Evolutionary conservation across 2,329 filamentous ascomycete species (phyloP).

Genomic region (Taxawa tesnikishii): DNA sequence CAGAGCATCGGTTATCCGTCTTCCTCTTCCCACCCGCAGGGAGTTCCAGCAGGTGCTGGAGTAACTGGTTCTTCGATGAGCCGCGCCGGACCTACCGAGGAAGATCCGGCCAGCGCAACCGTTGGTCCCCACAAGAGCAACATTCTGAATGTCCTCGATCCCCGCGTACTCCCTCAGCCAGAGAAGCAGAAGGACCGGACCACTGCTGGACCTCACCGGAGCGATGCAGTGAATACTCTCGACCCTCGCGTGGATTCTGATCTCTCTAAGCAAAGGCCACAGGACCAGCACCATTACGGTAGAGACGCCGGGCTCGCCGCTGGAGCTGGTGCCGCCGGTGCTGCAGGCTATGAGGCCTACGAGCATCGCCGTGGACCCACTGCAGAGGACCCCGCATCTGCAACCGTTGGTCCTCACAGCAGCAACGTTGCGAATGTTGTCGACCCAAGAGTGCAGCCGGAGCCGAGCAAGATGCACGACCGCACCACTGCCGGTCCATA

Average conservation of each 20-base stretch:
- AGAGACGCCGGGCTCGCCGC: slow-evolving; percentile 20
- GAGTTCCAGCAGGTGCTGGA: not conserved
- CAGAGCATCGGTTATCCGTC: slow-evolving; percentile 1
- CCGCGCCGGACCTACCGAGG: not conserved
- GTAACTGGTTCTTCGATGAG: not conserved
- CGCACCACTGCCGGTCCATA: slow-evolving; percentile 12
- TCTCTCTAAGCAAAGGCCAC: slow-evolving; percentile 3
- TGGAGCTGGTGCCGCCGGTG: slow-evolving; percentile 18
- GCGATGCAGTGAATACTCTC: slow-evolving; percentile 11
- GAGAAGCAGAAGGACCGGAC: slow-evolving; percentile 16
- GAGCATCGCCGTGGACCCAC: slow-evolving; percentile 1
- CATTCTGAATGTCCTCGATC: slow-evolving; percentile 13
- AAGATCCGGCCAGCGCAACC: slow-evolving; percentile 13
- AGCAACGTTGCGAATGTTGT: slow-evolving; percentile 6
- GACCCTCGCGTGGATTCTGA: slow-evolving; percentile 12
- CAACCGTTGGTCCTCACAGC: slow-evolving; percentile 7
- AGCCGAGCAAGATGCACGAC: slow-evolving; percentile 16
- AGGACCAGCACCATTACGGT: slow-evolving; percentile 15
- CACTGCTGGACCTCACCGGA: slow-evolving; percentile 11
- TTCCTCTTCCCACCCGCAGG: not conserved
- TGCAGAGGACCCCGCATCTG: slow-evolving; percentile 7
- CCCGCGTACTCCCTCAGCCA: slow-evolving; percentile 14
- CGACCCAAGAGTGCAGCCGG: slow-evolving; percentile 4
- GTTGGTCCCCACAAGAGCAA: slow-evolving; percentile 16
- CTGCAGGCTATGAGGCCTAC: slow-evolving; percentile 2